These are phyloP conservation scores for Lanmaoa rubissima DNA, from an alignment of 768 basidiomycete species.

Conservation along the genomic window DNA sequence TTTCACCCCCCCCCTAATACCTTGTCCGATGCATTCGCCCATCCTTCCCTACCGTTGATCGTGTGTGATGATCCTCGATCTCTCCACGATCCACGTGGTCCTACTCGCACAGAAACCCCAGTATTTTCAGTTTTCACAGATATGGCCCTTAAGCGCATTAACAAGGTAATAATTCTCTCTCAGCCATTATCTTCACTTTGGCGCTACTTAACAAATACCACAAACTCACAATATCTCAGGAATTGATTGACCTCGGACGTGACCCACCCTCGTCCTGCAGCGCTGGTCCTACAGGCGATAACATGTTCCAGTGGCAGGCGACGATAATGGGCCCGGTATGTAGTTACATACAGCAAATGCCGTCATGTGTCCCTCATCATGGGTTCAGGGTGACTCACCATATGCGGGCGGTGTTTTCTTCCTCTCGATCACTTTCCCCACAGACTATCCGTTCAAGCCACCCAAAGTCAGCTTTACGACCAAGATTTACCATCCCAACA, in stretches of 20 bases:
- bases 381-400: conserved; percentile 85
- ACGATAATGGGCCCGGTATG: conserved; percentile 99
- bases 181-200: neutral
- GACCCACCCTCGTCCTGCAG: conserved; percentile 99
- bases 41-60: conserved; percentile 31
- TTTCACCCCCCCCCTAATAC: neutral
- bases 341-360: conserved; percentile 13
- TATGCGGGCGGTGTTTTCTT: conserved; percentile 99
- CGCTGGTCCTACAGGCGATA: conserved; percentile 95
- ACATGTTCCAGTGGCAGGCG: conserved; percentile 99
- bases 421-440: conserved; percentile 90
- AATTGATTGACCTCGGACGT: conserved; percentile 98
- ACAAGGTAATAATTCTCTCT: conserved; percentile 66
- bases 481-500: conserved; percentile 99
- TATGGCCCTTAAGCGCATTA: conserved; percentile 99
- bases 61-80: conserved; percentile 38
- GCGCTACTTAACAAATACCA: conserved; percentile 1
- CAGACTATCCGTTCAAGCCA: conserved; percentile 99
- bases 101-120: conserved; percentile 15
- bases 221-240: conserved; percentile 47
- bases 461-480: conserved; percentile 99
- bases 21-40: neutral
- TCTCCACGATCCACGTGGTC: conserved; percentile 17
- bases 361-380: conserved; percentile 23
- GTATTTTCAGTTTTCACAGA: conserved; percentile 9